Evolutionary conservation across 2,329 filamentous ascomycete genomes (phyloP), one percentile per base, ranked within the genome.

Genomic region (Microcyclosporella mali): DNA sequence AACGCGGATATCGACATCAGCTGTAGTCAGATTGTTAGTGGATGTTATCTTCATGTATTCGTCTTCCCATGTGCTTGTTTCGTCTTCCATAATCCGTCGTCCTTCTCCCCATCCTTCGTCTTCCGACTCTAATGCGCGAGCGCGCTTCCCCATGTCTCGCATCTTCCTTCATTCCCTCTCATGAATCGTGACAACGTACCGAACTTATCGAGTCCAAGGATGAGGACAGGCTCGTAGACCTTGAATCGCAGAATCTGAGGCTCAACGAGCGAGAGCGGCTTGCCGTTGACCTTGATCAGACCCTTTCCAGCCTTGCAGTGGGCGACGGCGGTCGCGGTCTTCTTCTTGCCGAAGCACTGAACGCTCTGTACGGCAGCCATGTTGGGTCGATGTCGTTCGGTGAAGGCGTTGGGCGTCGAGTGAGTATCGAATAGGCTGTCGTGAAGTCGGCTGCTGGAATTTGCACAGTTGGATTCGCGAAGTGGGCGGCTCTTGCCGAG

Each of bases 201-300:
- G 77, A 95, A 95, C 77, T 95, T 97, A 78, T 98, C 92, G 66
- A 94, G 81, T 62, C 92, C 92, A 68, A 97, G 82, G 68, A 98
- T 86, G 65, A 98, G 84, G 73, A 98, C 77, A 64, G 92, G 92
- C 78, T 98, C 92, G 84, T 98, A 98, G 75, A 97, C 89, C 85
- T 95, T 97, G 84, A 94, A 95, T 73, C 92, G 85, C 67, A 98
- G 81, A 73, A 95, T 84, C 77, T 95, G 86, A 65, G 92, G 89
- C 78, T 95, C 86, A 65, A 95, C 85, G 66, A 97, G 86, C 67
- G 78, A 78, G 66, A 98, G 83, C 66, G 92, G 92, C 71, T 88
- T 86, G 75, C 92, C 92, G 80, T 97, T 98, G 75, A 95, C 92
- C 81, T 94, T 95, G 76, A 98, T 81, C 66, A 97, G 83, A 73